phyloP scores from a whole-genome alignment of 73 alveolate species.

The Halteria grandinella region DNA sequence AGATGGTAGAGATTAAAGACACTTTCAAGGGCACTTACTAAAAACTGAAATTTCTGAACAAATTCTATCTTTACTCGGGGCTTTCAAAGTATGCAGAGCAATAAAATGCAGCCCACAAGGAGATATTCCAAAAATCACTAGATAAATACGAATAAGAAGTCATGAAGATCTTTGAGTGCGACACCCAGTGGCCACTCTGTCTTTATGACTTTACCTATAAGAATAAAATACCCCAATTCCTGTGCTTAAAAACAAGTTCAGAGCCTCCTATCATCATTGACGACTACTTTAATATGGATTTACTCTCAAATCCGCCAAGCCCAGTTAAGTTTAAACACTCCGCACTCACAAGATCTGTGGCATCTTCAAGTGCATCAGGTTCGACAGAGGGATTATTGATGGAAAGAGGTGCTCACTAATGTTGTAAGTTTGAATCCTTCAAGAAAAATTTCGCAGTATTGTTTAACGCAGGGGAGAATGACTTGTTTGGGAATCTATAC shows the following conservation, averaged over 20 bases:
- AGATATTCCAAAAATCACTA: background rate
- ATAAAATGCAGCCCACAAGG: slow-evolving; percentile 1
- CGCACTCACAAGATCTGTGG: background rate
- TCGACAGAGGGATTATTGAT: background rate
- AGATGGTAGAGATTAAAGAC: slow-evolving; percentile 19
- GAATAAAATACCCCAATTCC: slow-evolving; percentile 26
- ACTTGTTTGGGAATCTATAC: background rate
- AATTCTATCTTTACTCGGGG: slow-evolving; percentile 52
- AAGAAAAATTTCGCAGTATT: slow-evolving; percentile 8
- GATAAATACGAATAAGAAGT: slow-evolving; percentile 29
- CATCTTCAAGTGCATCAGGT: background rate
- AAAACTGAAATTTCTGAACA: slow-evolving; percentile 46
- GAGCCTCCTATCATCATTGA: slow-evolving; percentile 17
- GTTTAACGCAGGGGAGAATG: background rate
- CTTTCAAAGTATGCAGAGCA: background rate
- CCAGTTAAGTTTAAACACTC: background rate
- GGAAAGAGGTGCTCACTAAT: slow-evolving; percentile 19
- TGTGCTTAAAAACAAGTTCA: background rate
- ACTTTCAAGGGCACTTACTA: slow-evolving; percentile 32
- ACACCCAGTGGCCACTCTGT: slow-evolving; percentile 65
- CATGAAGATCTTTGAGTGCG: slow-evolving; percentile 29
- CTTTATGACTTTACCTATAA: slow-evolving; percentile 52
- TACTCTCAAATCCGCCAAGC: too few relatives aligned
- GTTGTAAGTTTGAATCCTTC: background rate
- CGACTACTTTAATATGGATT: slow-evolving; percentile 8